A percentile compares a stretch with the other conserved stretches of the same genome.
These are phyloP conservation scores for Eucalyptus tenuipes DNA, from an alignment of 345 rosid species.

Conservation along the genomic window DNA sequence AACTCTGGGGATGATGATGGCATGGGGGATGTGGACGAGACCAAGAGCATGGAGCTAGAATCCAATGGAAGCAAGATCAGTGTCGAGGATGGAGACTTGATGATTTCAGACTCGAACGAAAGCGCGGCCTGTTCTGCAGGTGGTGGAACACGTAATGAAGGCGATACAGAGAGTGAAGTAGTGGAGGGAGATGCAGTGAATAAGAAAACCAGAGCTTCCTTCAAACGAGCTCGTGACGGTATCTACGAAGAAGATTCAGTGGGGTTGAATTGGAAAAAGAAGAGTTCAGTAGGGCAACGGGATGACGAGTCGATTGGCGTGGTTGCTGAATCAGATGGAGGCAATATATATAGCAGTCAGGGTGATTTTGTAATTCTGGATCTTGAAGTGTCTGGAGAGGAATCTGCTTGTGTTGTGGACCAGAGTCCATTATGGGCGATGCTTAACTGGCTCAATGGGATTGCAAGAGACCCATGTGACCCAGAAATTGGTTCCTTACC, in stretches of 20 bases:
- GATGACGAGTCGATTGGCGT: background rate
- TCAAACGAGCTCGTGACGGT: background rate
- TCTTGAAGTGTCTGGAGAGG: background rate
- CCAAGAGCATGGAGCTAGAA: conserved; percentile 3
- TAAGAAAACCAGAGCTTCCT: background rate
- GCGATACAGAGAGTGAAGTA: conserved; percentile 2
- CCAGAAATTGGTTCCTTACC: conserved; percentile 34
- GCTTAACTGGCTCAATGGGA: conserved; percentile 41
- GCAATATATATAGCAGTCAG: background rate
- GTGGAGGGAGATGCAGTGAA: background rate
- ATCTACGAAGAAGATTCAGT: background rate
- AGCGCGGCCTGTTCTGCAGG: background rate
- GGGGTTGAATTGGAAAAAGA: background rate
- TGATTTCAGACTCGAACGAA: background rate
- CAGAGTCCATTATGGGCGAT: conserved; percentile 25
- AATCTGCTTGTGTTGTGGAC: conserved; percentile 32
- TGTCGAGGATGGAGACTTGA: background rate
- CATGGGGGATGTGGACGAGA: background rate
- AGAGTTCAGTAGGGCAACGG: background rate
- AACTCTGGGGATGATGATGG: conserved; percentile 4
- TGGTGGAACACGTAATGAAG: background rate
- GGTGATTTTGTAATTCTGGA: background rate
- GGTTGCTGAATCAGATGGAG: background rate
- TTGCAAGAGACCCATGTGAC: conserved; percentile 52
- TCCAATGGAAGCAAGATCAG: background rate